phyloP scores from a whole-genome alignment of 1,284 basidiomycete species.

The Inonotus hispidus region DNA sequence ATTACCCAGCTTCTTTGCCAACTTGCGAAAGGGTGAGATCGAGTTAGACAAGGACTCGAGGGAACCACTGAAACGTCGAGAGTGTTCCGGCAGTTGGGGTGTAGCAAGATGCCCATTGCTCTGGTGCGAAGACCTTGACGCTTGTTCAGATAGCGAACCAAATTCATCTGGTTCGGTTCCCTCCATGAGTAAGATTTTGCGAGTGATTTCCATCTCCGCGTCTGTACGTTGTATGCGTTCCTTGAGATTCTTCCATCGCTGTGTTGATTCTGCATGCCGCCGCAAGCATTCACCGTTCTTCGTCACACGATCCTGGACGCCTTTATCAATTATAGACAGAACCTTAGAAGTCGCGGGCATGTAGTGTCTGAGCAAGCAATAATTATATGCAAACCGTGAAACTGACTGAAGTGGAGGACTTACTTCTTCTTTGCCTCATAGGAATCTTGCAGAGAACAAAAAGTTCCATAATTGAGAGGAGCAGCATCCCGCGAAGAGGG shows the following conservation, averaged over 20 bases:
- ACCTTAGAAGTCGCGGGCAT: conserved; percentile 90
- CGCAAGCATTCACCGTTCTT: conserved; percentile 93
- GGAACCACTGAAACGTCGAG: conserved; percentile 39
- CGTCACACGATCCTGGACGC: conserved; percentile 83
- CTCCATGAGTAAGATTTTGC: conserved; percentile 50
- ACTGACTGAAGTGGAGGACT: conserved; percentile 21
- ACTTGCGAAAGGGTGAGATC: conserved; percentile 71
- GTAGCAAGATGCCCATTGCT: conserved; percentile 53
- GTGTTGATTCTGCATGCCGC: conserved; percentile 78
- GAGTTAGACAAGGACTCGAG: conserved; percentile 57
- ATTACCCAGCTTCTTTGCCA: conserved; percentile 56
- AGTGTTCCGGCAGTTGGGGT: conserved; percentile 41
- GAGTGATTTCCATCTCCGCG: conserved; percentile 71
- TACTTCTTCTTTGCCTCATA: conserved; percentile 85
- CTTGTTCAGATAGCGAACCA: conserved; percentile 58
- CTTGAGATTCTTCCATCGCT: conserved; percentile 74
- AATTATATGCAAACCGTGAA: not conserved
- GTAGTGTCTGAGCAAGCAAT: conserved; percentile 58
- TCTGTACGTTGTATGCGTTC: conserved; percentile 76
- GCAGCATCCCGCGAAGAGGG: conserved; percentile 13
- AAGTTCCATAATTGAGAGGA: conserved; percentile 53
- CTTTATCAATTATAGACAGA: conserved; percentile 89
- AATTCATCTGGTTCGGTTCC: conserved; percentile 59
- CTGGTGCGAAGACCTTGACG: conserved; percentile 34
- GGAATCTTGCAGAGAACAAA: conserved; percentile 59